These are phyloP conservation scores for Rhynchospora breviuscula DNA, from an alignment of 176 grass and related monocot species.

Conservation along the genomic window DNA sequence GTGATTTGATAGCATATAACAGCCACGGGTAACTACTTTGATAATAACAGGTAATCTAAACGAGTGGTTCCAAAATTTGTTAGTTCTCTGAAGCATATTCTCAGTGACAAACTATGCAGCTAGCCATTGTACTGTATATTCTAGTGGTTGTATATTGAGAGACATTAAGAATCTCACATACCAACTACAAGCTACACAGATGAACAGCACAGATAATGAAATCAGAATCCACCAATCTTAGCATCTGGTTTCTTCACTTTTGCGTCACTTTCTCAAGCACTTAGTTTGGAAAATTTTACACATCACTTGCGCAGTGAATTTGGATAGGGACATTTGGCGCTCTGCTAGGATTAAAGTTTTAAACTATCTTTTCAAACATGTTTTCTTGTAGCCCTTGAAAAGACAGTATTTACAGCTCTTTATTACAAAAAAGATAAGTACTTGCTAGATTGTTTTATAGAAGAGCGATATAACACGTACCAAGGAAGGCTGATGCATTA, in stretches of 20 bases:
- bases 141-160: too few species aligned
- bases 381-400: not conserved
- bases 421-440: not conserved
- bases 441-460: not conserved
- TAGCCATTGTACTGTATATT: not conserved
- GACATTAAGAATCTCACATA: not conserved
- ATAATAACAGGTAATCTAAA: conserved; percentile 22
- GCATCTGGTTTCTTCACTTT: not conserved
- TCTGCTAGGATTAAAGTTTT: not conserved
- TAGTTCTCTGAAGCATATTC: conserved; percentile 1
- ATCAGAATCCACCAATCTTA: not conserved
- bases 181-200: not conserved
- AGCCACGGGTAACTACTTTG: conserved; percentile 26
- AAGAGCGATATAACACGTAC: conserved; percentile 26
- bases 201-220: not conserved
- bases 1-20: conserved; percentile 11
- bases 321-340: not conserved
- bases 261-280: conserved; percentile 8
- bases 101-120: not conserved
- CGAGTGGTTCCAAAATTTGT: conserved; percentile 1
- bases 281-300: conserved; percentile 5
- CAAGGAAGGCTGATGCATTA: conserved; percentile 80
- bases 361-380: not conserved
- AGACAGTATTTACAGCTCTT: not conserved
- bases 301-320: not conserved